Base-by-base conservation (phyloP, 257 asterid species). In the Solanum habrochaites region DNA sequence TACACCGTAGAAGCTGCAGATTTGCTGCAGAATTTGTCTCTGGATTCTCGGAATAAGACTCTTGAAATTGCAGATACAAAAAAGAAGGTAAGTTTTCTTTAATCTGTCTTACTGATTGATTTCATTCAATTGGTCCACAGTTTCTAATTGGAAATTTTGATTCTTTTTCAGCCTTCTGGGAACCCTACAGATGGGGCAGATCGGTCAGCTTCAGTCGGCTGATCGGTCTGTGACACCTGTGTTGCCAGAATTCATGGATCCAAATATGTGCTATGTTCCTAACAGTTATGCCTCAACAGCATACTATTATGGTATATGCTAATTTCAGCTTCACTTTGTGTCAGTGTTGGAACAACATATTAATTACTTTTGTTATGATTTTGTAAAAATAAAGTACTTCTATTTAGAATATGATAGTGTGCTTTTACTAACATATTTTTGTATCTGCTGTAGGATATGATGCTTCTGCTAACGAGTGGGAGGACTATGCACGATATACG, bases 21-120 rank as follows among this genome's bases (percentile, higher is more conserved):
- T 7, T 81, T 94, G 86, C 77, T 94, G 94, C 97, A 94, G 89
- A 93, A 92, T 49, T 81, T 94, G 39, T 86, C 98, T 8, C 66
- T 94, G 93, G 96, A 93, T 18, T 82, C 97, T 7, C 92, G 91
- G 90, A 75, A 89, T 6, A 93, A 92, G 90, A 74, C 90, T 23
- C 52, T 90, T 64, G 96, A 92, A 75, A 66, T 89, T 25, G 88
- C 91, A 1, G 96, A 93, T 11, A 82, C 93, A 8, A 83, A 92
- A 47, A 92, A 92, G 71, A 92, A 92, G 94, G 95, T 90, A 7
- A 7, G 13, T 45, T 49, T 35, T 64, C 70, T 27, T 72, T 40
- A 43, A 23, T 45, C 35, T 27, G 3, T 83, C n/a, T 39, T 29
- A 35, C 35, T 49, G 32, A 8, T 69, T 66, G 5, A 20, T 27